Base-by-base conservation (phyloP, 257 asterid genomes). In the Apocynum venetum region DNA sequence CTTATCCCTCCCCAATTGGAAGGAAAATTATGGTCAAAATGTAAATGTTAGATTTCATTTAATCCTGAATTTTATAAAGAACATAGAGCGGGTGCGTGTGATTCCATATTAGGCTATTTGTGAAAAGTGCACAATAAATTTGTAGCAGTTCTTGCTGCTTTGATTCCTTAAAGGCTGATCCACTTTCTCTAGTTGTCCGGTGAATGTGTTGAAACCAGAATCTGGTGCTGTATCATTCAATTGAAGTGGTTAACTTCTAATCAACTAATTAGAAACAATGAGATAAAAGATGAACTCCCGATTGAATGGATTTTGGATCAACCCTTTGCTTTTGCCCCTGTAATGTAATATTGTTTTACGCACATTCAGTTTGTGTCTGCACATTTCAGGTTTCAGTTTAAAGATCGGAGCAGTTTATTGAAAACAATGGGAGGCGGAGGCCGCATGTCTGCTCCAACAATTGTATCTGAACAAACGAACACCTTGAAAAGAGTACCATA, bases 351-450 rank as follows among this genome's bases (percentile, higher is more conserved):
- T 72, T 15, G 36, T 55, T 68, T 14, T 8, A 19, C 25, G 14
- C 20, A 43, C 57, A 40, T 60, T 17, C 19, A 25, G 12, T 44
- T 4, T 1, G 5, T 55, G 55, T 71, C 35, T 35, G 20, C 31
- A 46, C 4, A 6, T 57, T 77, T 69, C 80, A 69, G 80, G 56
- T 63, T 36, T 64, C 20, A 3, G 56, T 65, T 31, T 40, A 2
- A 65, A 67, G 15, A 40, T 49, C 4, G 19, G 25, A 53, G 17
- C 68, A 11, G 49, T 52, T 38, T 20, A 74, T 40, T 64, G 38
- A 19, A 66, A 31, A 76, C 31, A 25, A 91, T 91, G 93, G 96
- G 96, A 73, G 96, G 87, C 25, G 92, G 93, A 48, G 96, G 96
- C 8, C 89, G 90, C 72, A 82, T 87, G 89, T 75, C 88, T 63